These are phyloP conservation scores for Pseudogymnoascus sp. DNA, from an alignment of 2,329 filamentous ascomycete species.

Conservation along the genomic window DNA sequence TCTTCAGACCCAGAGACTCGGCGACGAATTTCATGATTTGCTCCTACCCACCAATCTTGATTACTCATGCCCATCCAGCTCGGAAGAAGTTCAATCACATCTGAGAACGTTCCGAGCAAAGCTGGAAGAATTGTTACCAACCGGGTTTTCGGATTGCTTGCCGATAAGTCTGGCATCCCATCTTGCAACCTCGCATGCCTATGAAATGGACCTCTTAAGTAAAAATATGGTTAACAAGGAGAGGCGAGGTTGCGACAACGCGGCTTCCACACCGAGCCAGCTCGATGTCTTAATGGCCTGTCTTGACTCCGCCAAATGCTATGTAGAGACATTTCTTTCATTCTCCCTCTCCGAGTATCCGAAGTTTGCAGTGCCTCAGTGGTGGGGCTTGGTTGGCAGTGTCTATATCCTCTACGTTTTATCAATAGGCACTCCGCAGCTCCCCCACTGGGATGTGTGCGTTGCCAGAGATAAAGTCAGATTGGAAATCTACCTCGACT, in stretches of 20 bases:
- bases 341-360: neutral
- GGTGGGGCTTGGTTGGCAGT: neutral
- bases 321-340: neutral
- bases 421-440: neutral
- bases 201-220: neutral
- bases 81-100: neutral
- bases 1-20: conserved; percentile 19
- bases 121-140: neutral
- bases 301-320: neutral
- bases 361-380: neutral
- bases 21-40: conserved; percentile 14
- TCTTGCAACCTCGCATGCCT: neutral
- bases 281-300: neutral
- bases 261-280: neutral
- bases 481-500: neutral
- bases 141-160: neutral
- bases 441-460: neutral
- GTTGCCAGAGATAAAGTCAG: neutral
- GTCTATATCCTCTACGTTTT: neutral
- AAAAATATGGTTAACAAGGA: neutral
- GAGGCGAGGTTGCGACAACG: neutral
- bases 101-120: neutral
- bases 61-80: neutral
- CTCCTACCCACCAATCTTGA: neutral
- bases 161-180: neutral